phyloP scores from a whole-genome alignment of 2,329 filamentous ascomycete genomes.

The Sporothrix phasma region DNA sequence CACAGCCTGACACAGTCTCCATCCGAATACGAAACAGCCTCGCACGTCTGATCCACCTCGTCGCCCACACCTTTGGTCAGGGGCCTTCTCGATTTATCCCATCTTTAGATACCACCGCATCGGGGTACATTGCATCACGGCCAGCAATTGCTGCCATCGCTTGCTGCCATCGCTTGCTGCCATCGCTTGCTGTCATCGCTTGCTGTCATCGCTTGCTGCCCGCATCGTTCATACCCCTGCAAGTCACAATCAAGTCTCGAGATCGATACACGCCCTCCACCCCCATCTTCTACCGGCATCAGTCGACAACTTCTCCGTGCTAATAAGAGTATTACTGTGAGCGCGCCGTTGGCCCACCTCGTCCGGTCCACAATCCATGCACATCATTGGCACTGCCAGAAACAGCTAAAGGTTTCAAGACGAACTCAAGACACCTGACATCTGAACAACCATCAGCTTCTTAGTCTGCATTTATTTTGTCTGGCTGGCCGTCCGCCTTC shows the following conservation, averaged over 20 bases:
- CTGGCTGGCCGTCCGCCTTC: background rate
- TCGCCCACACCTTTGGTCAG: background rate
- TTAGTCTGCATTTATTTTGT: background rate
- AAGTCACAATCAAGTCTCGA: background rate
- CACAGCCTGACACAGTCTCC: constrained; percentile 30
- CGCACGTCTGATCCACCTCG: constrained; percentile 31
- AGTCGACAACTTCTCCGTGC: constrained; percentile 2
- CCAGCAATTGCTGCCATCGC: background rate
- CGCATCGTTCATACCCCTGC: background rate
- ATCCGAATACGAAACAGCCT: constrained; percentile 35
- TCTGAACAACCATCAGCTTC: constrained; percentile 23
- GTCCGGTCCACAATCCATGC: constrained; percentile 5
- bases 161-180: no score
- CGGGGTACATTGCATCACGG: background rate
- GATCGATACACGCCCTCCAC: background rate
- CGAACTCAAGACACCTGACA: constrained; percentile 33
- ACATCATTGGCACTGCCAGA: constrained; percentile 20
- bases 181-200: background rate
- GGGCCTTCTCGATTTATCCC: background rate
- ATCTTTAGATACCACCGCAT: background rate
- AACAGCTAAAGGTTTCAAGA: constrained; percentile 28
- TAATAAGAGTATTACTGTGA: background rate
- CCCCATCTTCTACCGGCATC: constrained; percentile 6
- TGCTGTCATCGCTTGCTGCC: background rate
- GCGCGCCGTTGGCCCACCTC: constrained; percentile 1